Conservation (phyloP, 2,329 filamentous ascomycete genomes). For the Ophiostoma quercus region DNA sequence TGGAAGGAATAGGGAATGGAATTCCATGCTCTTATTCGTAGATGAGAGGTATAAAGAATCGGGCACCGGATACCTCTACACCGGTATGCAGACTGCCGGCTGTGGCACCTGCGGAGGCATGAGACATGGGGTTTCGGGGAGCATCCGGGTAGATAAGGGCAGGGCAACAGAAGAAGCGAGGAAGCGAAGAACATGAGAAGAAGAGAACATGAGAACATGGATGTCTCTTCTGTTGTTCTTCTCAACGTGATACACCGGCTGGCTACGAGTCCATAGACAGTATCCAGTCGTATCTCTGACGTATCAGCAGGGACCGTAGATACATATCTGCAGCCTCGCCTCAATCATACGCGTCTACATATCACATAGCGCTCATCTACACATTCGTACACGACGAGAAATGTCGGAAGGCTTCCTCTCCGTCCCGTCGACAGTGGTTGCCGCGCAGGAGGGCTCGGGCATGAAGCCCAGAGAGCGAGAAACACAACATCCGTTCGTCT, state of each 20-base stretch:
- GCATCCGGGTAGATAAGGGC: background rate
- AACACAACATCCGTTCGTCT: constrained; percentile 40
- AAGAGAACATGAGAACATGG: no score
- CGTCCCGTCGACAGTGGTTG: constrained; percentile 18
- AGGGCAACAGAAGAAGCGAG: background rate
- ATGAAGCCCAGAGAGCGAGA: constrained; percentile 17
- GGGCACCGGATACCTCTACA: background rate
- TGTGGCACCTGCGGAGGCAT: background rate
- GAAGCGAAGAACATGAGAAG: background rate
- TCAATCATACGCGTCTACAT: no score
- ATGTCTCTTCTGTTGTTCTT: no score
- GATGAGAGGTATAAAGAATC: background rate
- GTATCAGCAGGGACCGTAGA: no score
- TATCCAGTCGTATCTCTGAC: no score
- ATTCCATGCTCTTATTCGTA: background rate
- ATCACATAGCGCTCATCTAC: no score
- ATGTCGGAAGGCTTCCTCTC: constrained; percentile 25
- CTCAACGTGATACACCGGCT: no score
- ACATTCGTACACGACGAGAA: background rate
- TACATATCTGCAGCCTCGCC: no score
- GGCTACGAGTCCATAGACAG: no score
- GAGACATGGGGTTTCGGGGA: background rate
- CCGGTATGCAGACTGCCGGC: background rate
- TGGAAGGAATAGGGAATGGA: background rate
- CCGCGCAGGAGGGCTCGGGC: constrained; percentile 18